These are phyloP conservation scores for Serendipita vermifera DNA, from an alignment of 768 basidiomycete species.

Conservation along the genomic window DNA sequence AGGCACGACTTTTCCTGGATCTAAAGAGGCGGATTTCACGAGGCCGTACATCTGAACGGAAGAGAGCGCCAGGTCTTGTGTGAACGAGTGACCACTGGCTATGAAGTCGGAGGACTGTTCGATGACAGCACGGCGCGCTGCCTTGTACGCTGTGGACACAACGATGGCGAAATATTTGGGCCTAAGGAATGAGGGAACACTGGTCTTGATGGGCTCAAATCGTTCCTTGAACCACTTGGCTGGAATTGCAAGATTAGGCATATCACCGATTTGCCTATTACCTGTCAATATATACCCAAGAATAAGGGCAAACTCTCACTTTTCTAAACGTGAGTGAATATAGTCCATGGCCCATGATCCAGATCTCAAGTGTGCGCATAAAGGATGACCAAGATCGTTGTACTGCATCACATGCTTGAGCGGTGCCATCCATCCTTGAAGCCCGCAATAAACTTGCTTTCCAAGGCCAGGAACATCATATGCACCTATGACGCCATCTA, in stretches of 20 bases:
- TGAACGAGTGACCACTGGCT: slow-evolving; percentile 72
- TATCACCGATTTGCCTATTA: slow-evolving; percentile 33
- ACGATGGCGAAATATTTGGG: slow-evolving; percentile 95
- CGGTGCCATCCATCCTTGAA: slow-evolving; percentile 95
- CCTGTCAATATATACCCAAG: slow-evolving; percentile 34
- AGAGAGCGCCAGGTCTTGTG: slow-evolving; percentile 77
- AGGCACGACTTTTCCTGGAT: slow-evolving; percentile 53
- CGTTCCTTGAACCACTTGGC: slow-evolving; percentile 78
- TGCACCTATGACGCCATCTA: slow-evolving; percentile 56
- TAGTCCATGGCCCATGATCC: slow-evolving; percentile 94
- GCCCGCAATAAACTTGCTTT: slow-evolving; percentile 74
- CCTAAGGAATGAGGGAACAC: slow-evolving; percentile 73
- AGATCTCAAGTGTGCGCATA: slow-evolving; percentile 75
- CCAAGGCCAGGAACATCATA: slow-evolving; percentile 72
- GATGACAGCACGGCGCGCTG: slow-evolving; percentile 64
- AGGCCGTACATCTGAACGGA: slow-evolving; percentile 82
- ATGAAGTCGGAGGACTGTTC: slow-evolving; percentile 87
- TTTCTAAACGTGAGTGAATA: slow-evolving; percentile 49
- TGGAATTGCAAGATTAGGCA: slow-evolving; percentile 58
- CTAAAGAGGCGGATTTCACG: slow-evolving; percentile 82
- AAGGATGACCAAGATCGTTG: slow-evolving; percentile 88
- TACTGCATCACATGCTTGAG: slow-evolving; percentile 69
- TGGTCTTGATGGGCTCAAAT: slow-evolving; percentile 65
- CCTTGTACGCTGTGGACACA: slow-evolving; percentile 85
- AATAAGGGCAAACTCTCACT: slow-evolving; percentile 37